Evolutionary conservation across 2,329 filamentous ascomycete species (phyloP), one percentile per base, ranked within the genome.

Genomic region (Colletotrichum abscissum): DNA sequence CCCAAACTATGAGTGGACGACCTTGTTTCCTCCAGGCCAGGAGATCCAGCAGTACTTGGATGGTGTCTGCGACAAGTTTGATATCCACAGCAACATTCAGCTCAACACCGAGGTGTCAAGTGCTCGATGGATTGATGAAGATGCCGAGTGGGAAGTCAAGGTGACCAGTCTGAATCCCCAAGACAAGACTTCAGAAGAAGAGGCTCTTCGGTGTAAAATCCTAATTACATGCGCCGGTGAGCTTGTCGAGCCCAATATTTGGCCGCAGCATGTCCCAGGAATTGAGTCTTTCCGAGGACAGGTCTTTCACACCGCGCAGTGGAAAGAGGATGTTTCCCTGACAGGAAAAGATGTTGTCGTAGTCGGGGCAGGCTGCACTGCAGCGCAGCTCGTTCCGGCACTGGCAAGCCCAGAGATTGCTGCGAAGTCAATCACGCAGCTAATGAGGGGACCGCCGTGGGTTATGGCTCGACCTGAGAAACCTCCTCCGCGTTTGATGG

Each of bases 331-430:
- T 24, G 80, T 88, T 12, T 82, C 87, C 24, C 79, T 89, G 7
- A 78, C 77, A 2, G 84, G 80, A 46, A 88, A 88, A 74, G 81
- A 82, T 14, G 86, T 89, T 28, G 85, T 85, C 12, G 78, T 91
- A 26, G 85, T 91, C 62, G 89, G 89, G 12, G 88, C 81, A 58
- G 89, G 89, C 2, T 88, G 87, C 46, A 87, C 86, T 6, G 88
- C 86, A 2, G 85, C 88, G 4, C 89, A 90, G 77, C 83, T 90
- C 6, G 83, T 88, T 4, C 85, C 86, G 4, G 58, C 58, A 3
- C 24, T 62, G 58, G 42, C 38, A 38, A 49, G 16, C 35, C 58
- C 58, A 80, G 79, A 12, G 85, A 46, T 88, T 55, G 80, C 82
- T n/a, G 75, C 78, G 42, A 69, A 79, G 52, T 80, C 81, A 1